Conservation (phyloP, 306 rosid genomes). For the Cucumis cinereus region DNA sequence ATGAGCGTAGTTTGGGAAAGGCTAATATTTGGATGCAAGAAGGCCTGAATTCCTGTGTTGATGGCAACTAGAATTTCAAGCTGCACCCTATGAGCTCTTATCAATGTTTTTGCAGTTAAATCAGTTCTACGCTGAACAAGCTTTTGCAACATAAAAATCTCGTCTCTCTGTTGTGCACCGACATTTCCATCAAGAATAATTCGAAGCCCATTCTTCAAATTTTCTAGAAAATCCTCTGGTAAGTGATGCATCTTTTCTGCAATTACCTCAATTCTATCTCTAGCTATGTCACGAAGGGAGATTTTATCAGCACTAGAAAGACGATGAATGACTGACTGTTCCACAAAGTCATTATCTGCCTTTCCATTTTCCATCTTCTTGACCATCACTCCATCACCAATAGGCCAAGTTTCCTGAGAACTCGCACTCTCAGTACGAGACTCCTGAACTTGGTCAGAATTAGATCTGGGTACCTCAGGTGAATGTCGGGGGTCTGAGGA, state of each 20-base stretch:
- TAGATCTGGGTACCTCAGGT: conserved; percentile 79
- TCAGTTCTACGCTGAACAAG: conserved; percentile 73
- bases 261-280: conserved; percentile 70
- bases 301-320: conserved; percentile 76
- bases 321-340: conserved; percentile 66
- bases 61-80: conserved; percentile 91
- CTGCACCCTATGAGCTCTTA: conserved; percentile 81
- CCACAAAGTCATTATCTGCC: conserved; percentile 52
- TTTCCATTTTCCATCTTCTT: conserved; percentile 85
- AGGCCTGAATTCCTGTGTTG: conserved; percentile 90
- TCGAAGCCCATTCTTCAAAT: conserved; percentile 64
- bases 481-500: conserved; percentile 64
- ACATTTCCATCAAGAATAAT: conserved; percentile 80
- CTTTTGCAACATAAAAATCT: conserved; percentile 73
- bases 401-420: conserved; percentile 84
- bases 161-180: conserved; percentile 74
- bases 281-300: conserved; percentile 80
- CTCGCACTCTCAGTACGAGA: conserved; percentile 96
- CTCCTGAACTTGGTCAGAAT: conserved; percentile 61
- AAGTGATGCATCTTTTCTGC: conserved; percentile 75
- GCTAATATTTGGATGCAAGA: conserved; percentile 83
- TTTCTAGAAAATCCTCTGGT: conserved; percentile 74
- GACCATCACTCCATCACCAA: conserved; percentile 44
- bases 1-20: conserved; percentile 73
- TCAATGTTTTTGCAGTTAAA: conserved; percentile 76